phyloP scores from a whole-genome alignment of 208 protist genomes.

The Crithidia sp. region DNA sequence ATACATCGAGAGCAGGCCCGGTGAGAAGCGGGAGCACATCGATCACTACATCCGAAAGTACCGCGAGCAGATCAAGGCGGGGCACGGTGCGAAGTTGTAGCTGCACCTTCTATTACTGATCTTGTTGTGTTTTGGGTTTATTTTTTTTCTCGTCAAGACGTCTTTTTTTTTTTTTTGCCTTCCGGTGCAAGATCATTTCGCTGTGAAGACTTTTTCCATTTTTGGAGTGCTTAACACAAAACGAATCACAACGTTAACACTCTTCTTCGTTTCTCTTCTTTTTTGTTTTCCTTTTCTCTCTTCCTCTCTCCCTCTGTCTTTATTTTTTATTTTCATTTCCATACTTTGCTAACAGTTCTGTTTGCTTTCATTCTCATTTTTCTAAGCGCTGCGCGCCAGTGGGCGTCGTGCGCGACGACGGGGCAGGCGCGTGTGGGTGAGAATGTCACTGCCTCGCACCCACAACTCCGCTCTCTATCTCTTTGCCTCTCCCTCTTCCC shows the following conservation, averaged over 20 bases:
- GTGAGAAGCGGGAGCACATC: slow-evolving; percentile 34
- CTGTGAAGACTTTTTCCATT: neutral
- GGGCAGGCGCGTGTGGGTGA: too few relatives aligned
- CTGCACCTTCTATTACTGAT: slow-evolving; percentile 8
- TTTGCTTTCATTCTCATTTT: too few relatives aligned
- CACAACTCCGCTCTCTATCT: too few relatives aligned
- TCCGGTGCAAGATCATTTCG: neutral
- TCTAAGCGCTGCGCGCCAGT: too few relatives aligned
- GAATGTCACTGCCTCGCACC: too few relatives aligned
- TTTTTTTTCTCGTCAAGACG: neutral
- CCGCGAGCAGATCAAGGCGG: slow-evolving; percentile 16
- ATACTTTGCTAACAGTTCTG: too few relatives aligned
- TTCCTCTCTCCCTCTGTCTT: slow-evolving; percentile 9
- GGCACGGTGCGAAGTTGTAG: slow-evolving; percentile 15
- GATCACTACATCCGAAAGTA: slow-evolving; percentile 30
- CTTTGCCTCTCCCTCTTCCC: too few relatives aligned
- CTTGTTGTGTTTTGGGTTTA: slow-evolving; percentile 1
- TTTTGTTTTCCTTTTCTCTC: slow-evolving; percentile 7
- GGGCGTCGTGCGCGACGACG: too few relatives aligned
- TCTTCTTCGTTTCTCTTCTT: neutral
- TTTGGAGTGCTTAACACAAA: neutral
- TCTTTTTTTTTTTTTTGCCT: neutral
- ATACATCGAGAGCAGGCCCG: slow-evolving; percentile 35
- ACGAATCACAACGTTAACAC: neutral
- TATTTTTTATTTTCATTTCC: neutral